Conservation (phyloP, 441 rosid genomes). For the Brassica balearica region DNA sequence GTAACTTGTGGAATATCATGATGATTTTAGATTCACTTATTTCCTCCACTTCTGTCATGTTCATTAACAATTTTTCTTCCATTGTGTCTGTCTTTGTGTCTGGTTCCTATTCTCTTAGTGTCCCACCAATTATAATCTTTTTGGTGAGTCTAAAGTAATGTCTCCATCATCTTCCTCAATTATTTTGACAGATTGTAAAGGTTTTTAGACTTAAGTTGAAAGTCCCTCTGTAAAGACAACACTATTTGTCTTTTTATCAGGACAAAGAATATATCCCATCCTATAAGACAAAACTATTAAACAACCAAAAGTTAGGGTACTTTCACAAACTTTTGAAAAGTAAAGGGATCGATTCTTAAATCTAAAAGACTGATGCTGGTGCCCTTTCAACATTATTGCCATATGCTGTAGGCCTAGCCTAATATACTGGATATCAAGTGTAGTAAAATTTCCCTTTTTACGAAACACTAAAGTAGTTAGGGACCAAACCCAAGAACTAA, state of each 20-base stretch:
- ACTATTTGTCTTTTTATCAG: neutral
- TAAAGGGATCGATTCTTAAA: neutral
- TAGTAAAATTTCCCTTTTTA: neutral
- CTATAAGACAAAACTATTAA: neutral
- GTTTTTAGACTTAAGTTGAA: conserved; percentile 3
- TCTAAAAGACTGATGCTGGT: neutral
- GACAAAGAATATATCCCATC: neutral
- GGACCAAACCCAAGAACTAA: conserved; percentile 57
- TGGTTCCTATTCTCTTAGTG: conserved; percentile 7
- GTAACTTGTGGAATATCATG: neutral
- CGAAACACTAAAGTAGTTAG: conserved; percentile 16
- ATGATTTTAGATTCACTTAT: neutral
- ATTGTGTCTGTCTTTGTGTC: neutral
- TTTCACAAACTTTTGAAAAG: neutral
- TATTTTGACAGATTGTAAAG: conserved; percentile 5
- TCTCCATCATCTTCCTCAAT: neutral
- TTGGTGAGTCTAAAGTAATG: neutral
- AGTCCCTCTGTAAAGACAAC: conserved; percentile 6
- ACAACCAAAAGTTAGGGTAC: neutral
- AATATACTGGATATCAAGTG: neutral
- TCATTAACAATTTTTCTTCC: neutral
- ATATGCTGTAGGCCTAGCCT: neutral
- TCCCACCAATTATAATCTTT: neutral
- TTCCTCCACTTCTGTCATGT: neutral
- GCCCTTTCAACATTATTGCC: neutral